Evolutionary conservation across 192 early-diverging fungal species (phyloP).

Genomic region (Helicostylum pulchrum): DNA sequence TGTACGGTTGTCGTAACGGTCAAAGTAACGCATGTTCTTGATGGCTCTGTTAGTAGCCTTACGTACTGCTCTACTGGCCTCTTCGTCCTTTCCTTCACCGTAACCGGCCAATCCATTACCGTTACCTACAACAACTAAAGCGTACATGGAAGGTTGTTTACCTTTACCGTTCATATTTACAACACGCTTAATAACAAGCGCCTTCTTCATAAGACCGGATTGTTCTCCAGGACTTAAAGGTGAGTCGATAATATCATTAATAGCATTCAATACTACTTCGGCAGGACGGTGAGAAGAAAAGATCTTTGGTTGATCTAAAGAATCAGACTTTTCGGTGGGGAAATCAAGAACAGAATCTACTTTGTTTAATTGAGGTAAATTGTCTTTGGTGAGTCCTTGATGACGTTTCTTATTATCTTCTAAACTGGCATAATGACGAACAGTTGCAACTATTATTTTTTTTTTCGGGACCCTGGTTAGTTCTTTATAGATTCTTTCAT

Average conservation of each 20-base stretch:
- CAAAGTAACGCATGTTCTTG: conserved; percentile 79
- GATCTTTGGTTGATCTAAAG: conserved; percentile 28
- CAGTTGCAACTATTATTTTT: background rate
- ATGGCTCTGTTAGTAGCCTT: conserved; percentile 88
- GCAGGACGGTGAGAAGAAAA: conserved; percentile 31
- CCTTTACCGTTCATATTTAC: conserved; percentile 79
- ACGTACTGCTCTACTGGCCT: conserved; percentile 71
- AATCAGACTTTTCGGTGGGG: conserved; percentile 12
- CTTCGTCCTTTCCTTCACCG: conserved; percentile 87
- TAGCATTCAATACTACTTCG: conserved; percentile 27
- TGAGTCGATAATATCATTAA: conserved; percentile 32
- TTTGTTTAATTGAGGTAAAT: conserved; percentile 24
- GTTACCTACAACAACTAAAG: conserved; percentile 94
- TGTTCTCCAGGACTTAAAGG: conserved; percentile 54
- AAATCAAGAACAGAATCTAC: conserved; percentile 35
- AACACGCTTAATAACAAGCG: conserved; percentile 70
- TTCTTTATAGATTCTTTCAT: background rate
- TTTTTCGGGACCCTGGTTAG: background rate
- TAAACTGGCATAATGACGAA: conserved; percentile 25
- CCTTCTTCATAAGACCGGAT: conserved; percentile 60
- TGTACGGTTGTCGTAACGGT: conserved; percentile 92
- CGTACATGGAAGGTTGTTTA: conserved; percentile 80
- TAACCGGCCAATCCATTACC: conserved; percentile 88
- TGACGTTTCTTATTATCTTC: conserved; percentile 17
- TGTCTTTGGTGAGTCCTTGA: conserved; percentile 6